Conservation (phyloP, 257 asterid species). For the Solanum bulbocastanum region DNA sequence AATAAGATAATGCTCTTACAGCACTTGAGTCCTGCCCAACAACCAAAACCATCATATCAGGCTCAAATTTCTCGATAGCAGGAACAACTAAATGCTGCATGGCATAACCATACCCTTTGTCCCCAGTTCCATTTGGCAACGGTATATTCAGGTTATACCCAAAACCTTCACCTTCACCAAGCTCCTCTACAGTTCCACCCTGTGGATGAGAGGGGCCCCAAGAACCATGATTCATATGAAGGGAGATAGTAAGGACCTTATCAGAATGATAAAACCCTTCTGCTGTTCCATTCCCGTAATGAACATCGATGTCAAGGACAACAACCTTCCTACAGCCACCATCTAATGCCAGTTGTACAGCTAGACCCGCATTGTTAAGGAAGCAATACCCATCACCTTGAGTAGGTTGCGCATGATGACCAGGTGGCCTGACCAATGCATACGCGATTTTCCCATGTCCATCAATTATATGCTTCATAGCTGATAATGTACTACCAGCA, state of each 20-base stretch:
- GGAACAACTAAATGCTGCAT: constrained; percentile 54
- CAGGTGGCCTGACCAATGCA: constrained; percentile 89
- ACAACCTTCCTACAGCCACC: constrained; percentile 46
- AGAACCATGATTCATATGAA: constrained; percentile 93
- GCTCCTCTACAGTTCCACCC: constrained; percentile 61
- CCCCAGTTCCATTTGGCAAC: constrained; percentile 89
- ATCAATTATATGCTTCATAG: constrained; percentile 63
- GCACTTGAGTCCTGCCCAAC: constrained; percentile 95
- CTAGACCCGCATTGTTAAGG: constrained; percentile 79
- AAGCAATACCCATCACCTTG: constrained; percentile 92
- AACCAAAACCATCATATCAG: constrained; percentile 64
- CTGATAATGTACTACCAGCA: constrained; percentile 79
- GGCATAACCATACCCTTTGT: constrained; percentile 56
- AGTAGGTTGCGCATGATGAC: constrained; percentile 92
- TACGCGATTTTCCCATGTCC: constrained; percentile 45
- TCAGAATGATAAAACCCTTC: constrained; percentile 66
- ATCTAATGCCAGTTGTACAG: constrained; percentile 49
- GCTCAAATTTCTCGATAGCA: constrained; percentile 59
- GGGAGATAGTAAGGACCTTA: constrained; percentile 70
- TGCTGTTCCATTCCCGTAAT: constrained; percentile 92
- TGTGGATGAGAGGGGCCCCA: constrained; percentile 99
- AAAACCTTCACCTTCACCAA: constrained; percentile 69
- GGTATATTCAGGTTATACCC: constrained; percentile 87
- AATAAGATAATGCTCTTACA: constrained; percentile 33
- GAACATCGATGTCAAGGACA: constrained; percentile 82